Evolutionary conservation across 257 asterid species (phyloP), one percentile per base, ranked within the genome.

Genomic region (Cruciata laevipes): DNA sequence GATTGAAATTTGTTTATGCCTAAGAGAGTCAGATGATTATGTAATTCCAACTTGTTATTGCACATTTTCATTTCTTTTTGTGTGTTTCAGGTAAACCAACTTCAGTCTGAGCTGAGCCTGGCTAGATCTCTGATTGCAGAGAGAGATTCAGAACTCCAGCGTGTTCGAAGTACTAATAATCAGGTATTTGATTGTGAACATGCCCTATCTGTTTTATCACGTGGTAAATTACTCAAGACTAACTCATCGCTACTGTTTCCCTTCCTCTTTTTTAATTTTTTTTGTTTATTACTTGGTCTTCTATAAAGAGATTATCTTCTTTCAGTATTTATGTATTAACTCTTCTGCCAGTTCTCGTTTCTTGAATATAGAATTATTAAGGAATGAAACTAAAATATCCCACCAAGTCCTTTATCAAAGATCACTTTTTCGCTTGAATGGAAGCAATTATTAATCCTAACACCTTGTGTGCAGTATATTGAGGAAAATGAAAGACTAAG

Each of bases 401-500:
- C 5, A 7, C 33, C 0, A 9, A 51, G 61, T 49, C 61, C 25
- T 27, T 27, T 47, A 27, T 24, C 59, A 16, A 16, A 1, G 24
- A 3, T 14, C n/a, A 44, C 32, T 42, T 49, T 27, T 66, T 49
- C 42, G 16, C 44, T 27, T 42, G 20, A 51, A 18, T 42, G 24
- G 21, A 32, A 31, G 51, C 35, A 52, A 30, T 67, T 52, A 67
- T 51, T 10, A 51, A 32, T 31, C 16, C 44, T 20, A 18, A 49
- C 31, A 47, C 42, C 49, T 73, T 68, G 64, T 79, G 76, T 72
- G 75, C 93, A 93, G 99, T 94, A 90, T 74, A 87, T 94, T 17
- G 97, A 88, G 76, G 99, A 94, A 82, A 94, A 87, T 23, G 99
- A 94, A 79, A 84, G 99, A 81, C 95, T 90, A 42, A 87, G 99